phyloP scores from a whole-genome alignment of 1,284 basidiomycete species.

The Xerocomus amazonicus region DNA sequence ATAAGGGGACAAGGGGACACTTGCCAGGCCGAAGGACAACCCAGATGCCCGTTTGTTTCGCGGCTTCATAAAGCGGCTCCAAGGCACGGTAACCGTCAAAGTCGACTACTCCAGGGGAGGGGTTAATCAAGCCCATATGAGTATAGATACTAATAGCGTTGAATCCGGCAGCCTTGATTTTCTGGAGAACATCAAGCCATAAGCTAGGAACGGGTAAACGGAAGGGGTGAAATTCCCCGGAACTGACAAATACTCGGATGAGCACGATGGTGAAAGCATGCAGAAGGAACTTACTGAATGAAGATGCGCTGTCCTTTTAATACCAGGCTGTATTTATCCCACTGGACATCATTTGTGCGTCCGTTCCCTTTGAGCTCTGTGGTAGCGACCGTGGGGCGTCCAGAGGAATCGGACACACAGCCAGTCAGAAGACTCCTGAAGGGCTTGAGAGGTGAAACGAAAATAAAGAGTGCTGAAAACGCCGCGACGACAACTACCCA shows the following conservation, averaged over 20 bases:
- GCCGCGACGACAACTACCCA: constrained; percentile 17
- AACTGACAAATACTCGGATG: constrained; percentile 28
- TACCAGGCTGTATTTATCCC: constrained; percentile 32
- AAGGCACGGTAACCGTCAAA: constrained; percentile 68
- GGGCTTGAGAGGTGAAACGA: constrained; percentile 13
- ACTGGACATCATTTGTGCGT: constrained; percentile 31
- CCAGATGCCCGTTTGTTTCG: constrained; percentile 60
- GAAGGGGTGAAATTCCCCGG: constrained; percentile 82
- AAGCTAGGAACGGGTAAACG: constrained; percentile 74
- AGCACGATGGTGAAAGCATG: constrained; percentile 1
- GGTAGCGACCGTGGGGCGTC: background rate
- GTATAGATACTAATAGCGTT: constrained; percentile 74
- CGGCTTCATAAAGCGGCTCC: constrained; percentile 63
- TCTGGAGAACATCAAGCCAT: constrained; percentile 82
- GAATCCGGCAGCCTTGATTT: constrained; percentile 76
- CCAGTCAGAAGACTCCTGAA: constrained; percentile 1
- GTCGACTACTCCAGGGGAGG: constrained; percentile 69
- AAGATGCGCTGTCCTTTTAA: constrained; percentile 34
- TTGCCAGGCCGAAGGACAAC: constrained; percentile 61
- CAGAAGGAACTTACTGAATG: constrained; percentile 25
- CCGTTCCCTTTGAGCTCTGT: constrained; percentile 28
- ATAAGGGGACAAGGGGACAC: constrained; percentile 2
- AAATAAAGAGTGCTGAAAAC: constrained; percentile 21
- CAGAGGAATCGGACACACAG: background rate
- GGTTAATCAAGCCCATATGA: constrained; percentile 74